Evolutionary conservation across 176 grass and related monocot genomes (phyloP).

Genomic region (Carex parvula): DNA sequence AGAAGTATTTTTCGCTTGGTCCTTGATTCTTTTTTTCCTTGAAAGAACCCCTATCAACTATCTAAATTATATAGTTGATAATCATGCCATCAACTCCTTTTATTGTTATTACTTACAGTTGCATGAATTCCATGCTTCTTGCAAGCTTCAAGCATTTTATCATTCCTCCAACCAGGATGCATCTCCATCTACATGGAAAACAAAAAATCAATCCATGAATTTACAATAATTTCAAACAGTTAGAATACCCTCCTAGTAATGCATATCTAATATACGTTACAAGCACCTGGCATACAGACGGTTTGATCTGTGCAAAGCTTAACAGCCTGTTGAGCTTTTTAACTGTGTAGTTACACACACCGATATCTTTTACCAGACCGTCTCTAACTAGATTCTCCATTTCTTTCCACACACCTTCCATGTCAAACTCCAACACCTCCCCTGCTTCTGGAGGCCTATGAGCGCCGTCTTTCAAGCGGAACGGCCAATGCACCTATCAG

Average conservation of each 20-base stretch:
- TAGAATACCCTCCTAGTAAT: background rate
- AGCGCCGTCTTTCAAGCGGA: conserved; percentile 60
- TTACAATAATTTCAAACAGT: background rate
- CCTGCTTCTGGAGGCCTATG: conserved; percentile 49
- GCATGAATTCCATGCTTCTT: conserved; percentile 67
- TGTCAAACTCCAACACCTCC: conserved; percentile 70
- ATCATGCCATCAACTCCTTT: too few relatives aligned
- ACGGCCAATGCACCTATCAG: conserved; percentile 68
- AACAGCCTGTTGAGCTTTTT: conserved; percentile 61
- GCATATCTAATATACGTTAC: background rate
- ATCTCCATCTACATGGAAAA: conserved; percentile 57
- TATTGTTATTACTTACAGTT: conserved; percentile 43
- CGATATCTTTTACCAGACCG: conserved; percentile 57
- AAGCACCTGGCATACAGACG: conserved; percentile 68
- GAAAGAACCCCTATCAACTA: too few relatives aligned
- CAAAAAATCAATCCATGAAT: background rate
- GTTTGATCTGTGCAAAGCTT: conserved; percentile 35
- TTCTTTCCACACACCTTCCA: conserved; percentile 77
- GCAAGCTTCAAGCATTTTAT: conserved; percentile 64
- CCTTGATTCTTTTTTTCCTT: too few relatives aligned
- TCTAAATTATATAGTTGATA: too few relatives aligned
- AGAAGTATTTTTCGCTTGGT: too few relatives aligned
- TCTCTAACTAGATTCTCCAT: conserved; percentile 69
- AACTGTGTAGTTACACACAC: conserved; percentile 54
- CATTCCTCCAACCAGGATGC: conserved; percentile 87